Conservation (phyloP, 148 eudicot genomes). For the Silene uniflora region DNA sequence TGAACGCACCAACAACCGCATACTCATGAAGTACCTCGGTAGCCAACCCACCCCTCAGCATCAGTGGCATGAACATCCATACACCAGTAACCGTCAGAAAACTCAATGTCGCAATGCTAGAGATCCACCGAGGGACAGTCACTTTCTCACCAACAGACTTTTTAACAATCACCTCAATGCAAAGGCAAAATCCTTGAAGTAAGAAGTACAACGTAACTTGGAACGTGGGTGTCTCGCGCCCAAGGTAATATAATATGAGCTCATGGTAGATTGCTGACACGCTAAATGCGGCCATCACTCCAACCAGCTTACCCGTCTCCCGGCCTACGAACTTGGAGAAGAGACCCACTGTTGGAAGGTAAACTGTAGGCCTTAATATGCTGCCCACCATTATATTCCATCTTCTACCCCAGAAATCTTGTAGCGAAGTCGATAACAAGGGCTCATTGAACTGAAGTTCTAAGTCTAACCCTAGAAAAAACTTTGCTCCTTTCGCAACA, state of each 20-base stretch:
- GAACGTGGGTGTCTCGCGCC: slow-evolving; percentile 35
- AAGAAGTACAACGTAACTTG: slow-evolving; percentile 42
- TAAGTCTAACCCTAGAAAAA: slow-evolving; percentile 30
- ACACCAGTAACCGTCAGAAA: slow-evolving; percentile 39
- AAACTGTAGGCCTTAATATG: slow-evolving; percentile 40
- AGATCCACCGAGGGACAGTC: slow-evolving; percentile 30
- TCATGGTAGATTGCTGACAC: slow-evolving; percentile 52
- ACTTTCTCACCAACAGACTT: slow-evolving; percentile 10
- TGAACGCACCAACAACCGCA: slow-evolving; percentile 29
- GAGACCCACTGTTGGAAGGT: slow-evolving; percentile 27
- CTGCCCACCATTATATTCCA: slow-evolving; percentile 53
- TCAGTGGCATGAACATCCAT: slow-evolving; percentile 52
- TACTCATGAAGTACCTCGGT: slow-evolving; percentile 35
- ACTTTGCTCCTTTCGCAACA: slow-evolving; percentile 23
- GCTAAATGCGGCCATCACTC: slow-evolving; percentile 24
- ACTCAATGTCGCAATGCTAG: slow-evolving; percentile 28
- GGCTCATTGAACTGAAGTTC: slow-evolving; percentile 53
- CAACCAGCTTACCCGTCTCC: slow-evolving; percentile 17
- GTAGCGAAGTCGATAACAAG: slow-evolving; percentile 44
- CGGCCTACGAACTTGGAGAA: slow-evolving; percentile 22
- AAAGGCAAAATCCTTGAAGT: slow-evolving; percentile 39
- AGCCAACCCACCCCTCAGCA: slow-evolving; percentile 31
- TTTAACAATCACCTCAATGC: slow-evolving; percentile 37
- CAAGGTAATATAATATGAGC: slow-evolving; percentile 39
- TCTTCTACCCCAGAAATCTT: slow-evolving; percentile 54